Evolutionary conservation across 2,329 filamentous ascomycete species (phyloP), one percentile per base, ranked within the genome.

Genomic region (Aspergillus brunneoviolaceus): DNA sequence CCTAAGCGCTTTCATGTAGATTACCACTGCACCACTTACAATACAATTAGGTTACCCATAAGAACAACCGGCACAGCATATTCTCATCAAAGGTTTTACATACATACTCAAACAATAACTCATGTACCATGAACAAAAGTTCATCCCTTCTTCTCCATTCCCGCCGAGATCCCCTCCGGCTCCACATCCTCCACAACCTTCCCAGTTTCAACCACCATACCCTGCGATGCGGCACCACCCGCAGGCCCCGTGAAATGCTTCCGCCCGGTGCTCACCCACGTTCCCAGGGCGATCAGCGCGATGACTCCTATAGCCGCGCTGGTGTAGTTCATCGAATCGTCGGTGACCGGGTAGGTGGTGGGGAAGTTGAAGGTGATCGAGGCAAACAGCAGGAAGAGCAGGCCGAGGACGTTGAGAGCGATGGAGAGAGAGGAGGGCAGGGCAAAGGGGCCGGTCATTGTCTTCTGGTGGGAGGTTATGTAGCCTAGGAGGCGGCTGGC

Each of bases 251-350:
- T 81, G 62, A 85, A 85, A 23, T 77, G 70, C 63, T 78, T 81
- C 57, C 77, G 70, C 0, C 81, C 83, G 0, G 80, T 83, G 1
- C 77, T 81, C 7, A 84, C 60, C 84, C 83, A 85, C 1, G 81
- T 85, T 2, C 81, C 65, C 1, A 77, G 48, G 16, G 79, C 81
- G 19, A 86, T 74, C 5, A 84, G 60, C 69, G 80, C 83, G 45
- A 85, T 81, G 1, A 83, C 74, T 0, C 83, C 84, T 31, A 85
- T 80, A 0, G 84, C 84, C 0, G 84, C 84, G 23, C 78, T 81
- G 0, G 82, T 85, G 63, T 85, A 85, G 60, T 85, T 86, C 84
- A 86, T 86, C 39, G 83, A 84, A 27, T 82, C 77, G 35, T 76
- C 76, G 1, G 73, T 76, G n/a, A 86, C 82, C 0, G 84, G 84